Conservation (phyloP, 2,329 filamentous ascomycete genomes). For the Xylaria sp. region DNA sequence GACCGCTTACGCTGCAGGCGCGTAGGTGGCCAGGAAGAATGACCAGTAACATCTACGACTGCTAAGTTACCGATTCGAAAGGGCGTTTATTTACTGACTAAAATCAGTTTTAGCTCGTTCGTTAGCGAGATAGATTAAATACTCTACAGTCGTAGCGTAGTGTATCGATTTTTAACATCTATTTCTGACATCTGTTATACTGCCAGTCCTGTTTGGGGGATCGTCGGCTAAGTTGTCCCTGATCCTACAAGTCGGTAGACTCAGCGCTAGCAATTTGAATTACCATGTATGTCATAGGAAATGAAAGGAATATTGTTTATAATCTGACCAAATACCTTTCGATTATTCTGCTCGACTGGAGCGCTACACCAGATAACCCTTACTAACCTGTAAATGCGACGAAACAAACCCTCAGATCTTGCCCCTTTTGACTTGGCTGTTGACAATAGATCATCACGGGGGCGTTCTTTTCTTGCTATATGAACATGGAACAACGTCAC, state of each 20-base stretch:
- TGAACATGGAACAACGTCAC: neutral
- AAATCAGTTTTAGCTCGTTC: neutral
- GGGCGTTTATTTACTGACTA: neutral
- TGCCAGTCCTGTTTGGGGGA: neutral
- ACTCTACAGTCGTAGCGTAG: neutral
- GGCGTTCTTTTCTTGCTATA: neutral
- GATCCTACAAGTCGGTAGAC: neutral
- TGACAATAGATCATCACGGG: neutral
- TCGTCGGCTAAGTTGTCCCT: neutral
- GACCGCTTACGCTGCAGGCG: neutral
- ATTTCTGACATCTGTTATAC: neutral
- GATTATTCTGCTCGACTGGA: neutral
- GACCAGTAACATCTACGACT: neutral
- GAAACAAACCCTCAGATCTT: neutral
- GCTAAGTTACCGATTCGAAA: neutral
- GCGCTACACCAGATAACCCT: too few relatives aligned
- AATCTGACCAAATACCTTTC: neutral
- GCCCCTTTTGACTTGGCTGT: too few relatives aligned
- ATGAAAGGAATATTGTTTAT: neutral
- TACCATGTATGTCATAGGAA: neutral
- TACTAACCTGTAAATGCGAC: neutral
- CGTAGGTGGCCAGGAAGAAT: neutral
- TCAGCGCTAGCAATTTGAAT: neutral
- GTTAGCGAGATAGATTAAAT: neutral
- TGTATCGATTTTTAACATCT: neutral